Evolutionary conservation across 202 grass and related monocot genomes (phyloP).

Genomic region (Hordeum pubiflorum): DNA sequence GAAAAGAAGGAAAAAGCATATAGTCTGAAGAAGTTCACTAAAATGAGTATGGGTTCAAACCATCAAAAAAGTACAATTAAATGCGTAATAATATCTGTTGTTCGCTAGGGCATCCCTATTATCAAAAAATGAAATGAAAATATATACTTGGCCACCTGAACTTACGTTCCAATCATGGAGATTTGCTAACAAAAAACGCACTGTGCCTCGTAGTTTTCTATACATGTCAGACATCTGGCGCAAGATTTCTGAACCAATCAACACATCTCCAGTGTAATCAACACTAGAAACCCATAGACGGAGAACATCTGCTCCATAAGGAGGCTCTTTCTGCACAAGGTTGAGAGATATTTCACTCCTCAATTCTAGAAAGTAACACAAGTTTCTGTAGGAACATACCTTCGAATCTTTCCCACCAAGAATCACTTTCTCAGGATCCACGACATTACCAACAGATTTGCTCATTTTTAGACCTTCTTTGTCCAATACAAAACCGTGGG

Average conservation of each 20-base stretch:
- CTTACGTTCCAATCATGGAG: conserved; percentile 95
- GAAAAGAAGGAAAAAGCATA: not conserved
- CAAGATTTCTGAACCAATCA: conserved; percentile 74
- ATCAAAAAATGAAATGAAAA: conserved; percentile 15
- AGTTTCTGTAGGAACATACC: conserved; percentile 43
- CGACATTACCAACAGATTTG: conserved; percentile 91
- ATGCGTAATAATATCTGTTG: not conserved
- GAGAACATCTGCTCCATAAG: conserved; percentile 90
- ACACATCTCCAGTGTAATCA: conserved; percentile 82
- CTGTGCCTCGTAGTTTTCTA: conserved; percentile 83
- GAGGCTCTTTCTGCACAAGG: conserved; percentile 67
- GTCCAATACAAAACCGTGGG: conserved; percentile 91
- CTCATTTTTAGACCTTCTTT: conserved; percentile 97
- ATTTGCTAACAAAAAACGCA: conserved; percentile 89
- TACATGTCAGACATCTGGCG: conserved; percentile 97
- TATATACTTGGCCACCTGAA: conserved; percentile 17
- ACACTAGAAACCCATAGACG: conserved; percentile 98
- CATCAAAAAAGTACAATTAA: not conserved
- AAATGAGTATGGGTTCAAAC: not conserved
- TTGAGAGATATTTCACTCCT: conserved; percentile 20
- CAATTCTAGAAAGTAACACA: conserved; percentile 24
- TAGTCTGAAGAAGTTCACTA: not conserved
- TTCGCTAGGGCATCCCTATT: not conserved
- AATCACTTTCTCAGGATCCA: conserved; percentile 76
- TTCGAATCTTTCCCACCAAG: conserved; percentile 75